A percentile compares a stretch with the other conserved stretches of the same genome.
Conservation (phyloP, 2,329 filamentous ascomycete species). For the Ploettnerulaceae sp. region DNA sequence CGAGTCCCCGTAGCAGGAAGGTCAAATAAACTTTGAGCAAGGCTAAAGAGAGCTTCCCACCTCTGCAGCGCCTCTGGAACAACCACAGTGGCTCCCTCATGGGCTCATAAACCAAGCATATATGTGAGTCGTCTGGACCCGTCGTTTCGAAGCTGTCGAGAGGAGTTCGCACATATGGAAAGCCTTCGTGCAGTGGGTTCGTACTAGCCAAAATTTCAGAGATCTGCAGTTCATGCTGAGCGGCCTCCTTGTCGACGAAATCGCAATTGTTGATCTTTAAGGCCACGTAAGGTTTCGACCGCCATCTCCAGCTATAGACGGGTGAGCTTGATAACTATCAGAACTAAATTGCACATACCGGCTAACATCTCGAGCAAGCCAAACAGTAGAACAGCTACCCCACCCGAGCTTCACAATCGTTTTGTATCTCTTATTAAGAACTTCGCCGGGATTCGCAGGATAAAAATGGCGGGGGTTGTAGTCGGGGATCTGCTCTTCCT, state of each 20-base stretch:
- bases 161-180: background rate
- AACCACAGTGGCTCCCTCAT: slow-evolving; percentile 8
- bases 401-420: slow-evolving; percentile 10
- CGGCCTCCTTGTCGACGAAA: slow-evolving; percentile 4
- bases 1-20: slow-evolving; percentile 7
- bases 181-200: slow-evolving; percentile 3
- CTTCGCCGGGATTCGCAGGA: slow-evolving; percentile 1
- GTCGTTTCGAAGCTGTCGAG: slow-evolving; percentile 5
- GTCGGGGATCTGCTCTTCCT: slow-evolving; percentile 4
- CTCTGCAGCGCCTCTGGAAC: slow-evolving; percentile 7
- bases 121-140: slow-evolving; percentile 5
- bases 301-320: background rate
- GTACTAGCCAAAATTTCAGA: background rate
- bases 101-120: slow-evolving; percentile 13
- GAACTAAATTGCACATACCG: slow-evolving; percentile 1
- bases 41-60: background rate
- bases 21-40: slow-evolving; percentile 6
- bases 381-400: slow-evolving; percentile 9
- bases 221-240: slow-evolving; percentile 10
- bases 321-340: background rate
- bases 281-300: slow-evolving; percentile 2
- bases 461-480: slow-evolving; percentile 8
- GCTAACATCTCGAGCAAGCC: slow-evolving; percentile 7
- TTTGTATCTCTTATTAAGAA: slow-evolving; percentile 5
- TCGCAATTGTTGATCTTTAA: slow-evolving; percentile 9